Evolutionary conservation across 176 grass and related monocot genomes (phyloP).

Genomic region (Otatea glauca): DNA sequence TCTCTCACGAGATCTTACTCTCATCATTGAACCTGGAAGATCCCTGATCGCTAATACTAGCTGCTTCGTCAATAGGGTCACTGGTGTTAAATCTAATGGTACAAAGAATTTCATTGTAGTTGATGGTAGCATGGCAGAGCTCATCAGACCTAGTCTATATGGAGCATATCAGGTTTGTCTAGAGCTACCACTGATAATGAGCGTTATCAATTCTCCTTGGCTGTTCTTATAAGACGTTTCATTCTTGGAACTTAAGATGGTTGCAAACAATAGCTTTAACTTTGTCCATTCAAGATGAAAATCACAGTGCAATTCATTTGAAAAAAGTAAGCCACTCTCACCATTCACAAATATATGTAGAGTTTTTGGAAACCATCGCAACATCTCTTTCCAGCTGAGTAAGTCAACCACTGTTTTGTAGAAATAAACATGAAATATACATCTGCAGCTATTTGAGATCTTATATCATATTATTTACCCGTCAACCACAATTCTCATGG

Average conservation of each 20-base stretch:
- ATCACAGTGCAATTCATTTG: background rate
- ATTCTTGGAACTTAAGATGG: background rate
- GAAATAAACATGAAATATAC: background rate
- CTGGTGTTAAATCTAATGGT: constrained; percentile 96
- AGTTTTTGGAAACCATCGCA: background rate
- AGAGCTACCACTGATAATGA: background rate
- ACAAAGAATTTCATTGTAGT: constrained; percentile 95
- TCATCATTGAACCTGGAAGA: constrained; percentile 96
- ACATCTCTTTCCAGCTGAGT: background rate
- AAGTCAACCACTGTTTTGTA: background rate
- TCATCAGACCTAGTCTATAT: constrained; percentile 98
- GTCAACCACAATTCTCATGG: constrained; percentile 24
- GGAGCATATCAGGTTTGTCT: constrained; percentile 89
- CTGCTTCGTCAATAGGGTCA: constrained; percentile 87
- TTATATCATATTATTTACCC: constrained; percentile 4
- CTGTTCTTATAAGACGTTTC: background rate
- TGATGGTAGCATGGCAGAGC: constrained; percentile 98
- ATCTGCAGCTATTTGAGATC: background rate
- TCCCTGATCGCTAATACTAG: constrained; percentile 96
- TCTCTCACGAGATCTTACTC: constrained; percentile 76
- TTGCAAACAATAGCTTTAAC: background rate
- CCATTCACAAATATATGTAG: background rate
- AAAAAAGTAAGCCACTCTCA: background rate
- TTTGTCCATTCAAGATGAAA: background rate
- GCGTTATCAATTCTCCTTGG: background rate